These are phyloP conservation scores for Penicillium verrucosum DNA, from an alignment of 2,329 filamentous ascomycete species.

Conservation along the genomic window DNA sequence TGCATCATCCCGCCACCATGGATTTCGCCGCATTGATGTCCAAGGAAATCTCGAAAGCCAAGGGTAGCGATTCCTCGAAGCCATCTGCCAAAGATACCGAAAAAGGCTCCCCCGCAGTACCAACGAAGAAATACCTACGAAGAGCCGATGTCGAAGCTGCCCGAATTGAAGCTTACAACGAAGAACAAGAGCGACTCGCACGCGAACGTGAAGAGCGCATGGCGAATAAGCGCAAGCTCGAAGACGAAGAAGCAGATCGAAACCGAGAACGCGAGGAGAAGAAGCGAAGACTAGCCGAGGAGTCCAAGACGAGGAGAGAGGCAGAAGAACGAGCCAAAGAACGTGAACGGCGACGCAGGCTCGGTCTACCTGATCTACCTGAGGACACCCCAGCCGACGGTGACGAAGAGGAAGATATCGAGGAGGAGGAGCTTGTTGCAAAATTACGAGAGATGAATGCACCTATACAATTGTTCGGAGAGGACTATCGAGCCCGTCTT, in stretches of 20 bases:
- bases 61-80: conserved; percentile 46
- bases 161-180: conserved; percentile 73
- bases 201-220: conserved; percentile 66
- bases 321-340: conserved; percentile 73
- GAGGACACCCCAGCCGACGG: conserved; percentile 32
- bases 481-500: conserved; percentile 67
- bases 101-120: conserved; percentile 21
- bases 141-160: conserved; percentile 82
- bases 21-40: conserved; percentile 94
- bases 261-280: conserved; percentile 75
- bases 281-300: conserved; percentile 73
- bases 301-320: conserved; percentile 66
- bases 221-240: conserved; percentile 78
- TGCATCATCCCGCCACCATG: conserved; percentile 55
- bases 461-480: conserved; percentile 75
- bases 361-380: conserved; percentile 75
- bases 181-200: conserved; percentile 74
- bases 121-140: conserved; percentile 72
- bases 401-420: conserved; percentile 57
- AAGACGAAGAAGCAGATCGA: conserved; percentile 76
- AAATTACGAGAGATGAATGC: conserved; percentile 70
- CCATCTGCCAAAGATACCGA: conserved; percentile 19
- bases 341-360: conserved; percentile 65
- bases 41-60: conserved; percentile 83
- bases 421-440: conserved; percentile 65